A percentile compares a stretch with the other conserved stretches of the same genome.
Conservation (phyloP, 75 land plant species). For the Pinus albicaulis region DNA sequence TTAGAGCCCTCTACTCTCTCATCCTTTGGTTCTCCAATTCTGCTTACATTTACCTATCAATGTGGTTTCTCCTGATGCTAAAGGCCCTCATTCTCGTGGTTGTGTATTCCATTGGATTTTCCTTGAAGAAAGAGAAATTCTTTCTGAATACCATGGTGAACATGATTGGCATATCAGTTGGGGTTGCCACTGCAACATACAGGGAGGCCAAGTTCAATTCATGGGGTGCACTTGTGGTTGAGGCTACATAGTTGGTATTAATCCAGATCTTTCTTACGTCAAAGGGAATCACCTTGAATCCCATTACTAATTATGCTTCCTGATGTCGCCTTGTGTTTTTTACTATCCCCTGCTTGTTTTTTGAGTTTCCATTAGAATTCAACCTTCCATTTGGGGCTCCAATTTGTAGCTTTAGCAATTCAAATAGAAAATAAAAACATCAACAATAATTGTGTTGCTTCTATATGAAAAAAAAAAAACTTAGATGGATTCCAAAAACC, state of each 20-base stretch:
- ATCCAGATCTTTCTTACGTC: constrained; percentile 86
- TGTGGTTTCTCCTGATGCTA: constrained; percentile 96
- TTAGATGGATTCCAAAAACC: too few species aligned
- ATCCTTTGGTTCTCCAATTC: constrained; percentile 93
- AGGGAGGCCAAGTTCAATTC: constrained; percentile 78
- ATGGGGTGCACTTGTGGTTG: constrained; percentile 73
- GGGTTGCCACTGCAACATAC: constrained; percentile 84
- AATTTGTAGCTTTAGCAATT: too few species aligned
- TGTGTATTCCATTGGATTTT: constrained; percentile 69
- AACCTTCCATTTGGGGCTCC: constrained; percentile 51
- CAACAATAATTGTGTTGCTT: too few species aligned
- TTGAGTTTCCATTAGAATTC: constrained; percentile 62
- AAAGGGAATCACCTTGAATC: constrained; percentile 82
- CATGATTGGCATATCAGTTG: constrained; percentile 79
- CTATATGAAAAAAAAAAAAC: too few species aligned
- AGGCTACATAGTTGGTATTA: constrained; percentile 79
- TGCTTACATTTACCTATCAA: constrained; percentile 88
- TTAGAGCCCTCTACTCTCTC: constrained; percentile 81
- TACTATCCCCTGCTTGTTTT: constrained; percentile 73
- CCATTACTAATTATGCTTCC: constrained; percentile 91
- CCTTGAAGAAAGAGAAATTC: constrained; percentile 62
- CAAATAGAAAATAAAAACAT: too few species aligned
- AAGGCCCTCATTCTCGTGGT: constrained; percentile 97
- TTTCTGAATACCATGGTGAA: constrained; percentile 56
- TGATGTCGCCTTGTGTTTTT: constrained; percentile 81